Base-by-base conservation (phyloP, 345 rosid genomes). In the Eucalyptus pauciflora region DNA sequence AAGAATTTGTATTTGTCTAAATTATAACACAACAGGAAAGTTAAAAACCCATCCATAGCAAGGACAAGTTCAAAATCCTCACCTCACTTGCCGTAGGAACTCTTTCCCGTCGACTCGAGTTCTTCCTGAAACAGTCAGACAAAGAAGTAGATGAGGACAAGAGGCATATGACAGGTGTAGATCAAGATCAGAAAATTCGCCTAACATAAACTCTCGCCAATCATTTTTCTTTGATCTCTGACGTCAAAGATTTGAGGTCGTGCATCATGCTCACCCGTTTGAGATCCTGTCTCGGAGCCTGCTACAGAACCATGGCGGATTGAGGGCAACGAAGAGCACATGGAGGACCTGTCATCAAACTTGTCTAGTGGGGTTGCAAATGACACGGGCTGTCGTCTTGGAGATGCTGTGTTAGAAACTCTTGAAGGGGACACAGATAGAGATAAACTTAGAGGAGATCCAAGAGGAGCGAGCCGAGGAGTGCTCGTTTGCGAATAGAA, bases 71-170 rank as follows among this genome's bases (percentile, higher is more conserved):
- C 46, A 76, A 76, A 76, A 12, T 14, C 56, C 81, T 93, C 93
- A 97, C 99, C 99, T 96, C 93, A 96, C 99, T 96, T 96, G 98
- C 50, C 98, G 96, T 92, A 97, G 96, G 93, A 97, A 96, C 89
- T 96, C 99, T 92, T 96, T 97, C 87, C 99, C 99, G 31, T 96
- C 99, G 50, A 96, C 96, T 87, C 98, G 95, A 88, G 98, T 93
- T 89, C 95, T 91, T 52, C 95, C 99, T 96, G 95, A 90, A 83
- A 88, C 56, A 51, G 41, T 52, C 81, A 62, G n/a, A 56, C 33
- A 80, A 62, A 8, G 4, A 79, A 48, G 50, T 5, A 48, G 17
- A 71, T 17, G 33, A 45, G n/a, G 87, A 46, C 16, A 76, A 76
- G 9, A 76, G 85, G 85, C 27, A 41, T 76, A 41, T 41, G 29